Evolutionary conservation across 1,139 yeast genomes (phyloP).

Genomic region (Diutina pseudorugosa): DNA sequence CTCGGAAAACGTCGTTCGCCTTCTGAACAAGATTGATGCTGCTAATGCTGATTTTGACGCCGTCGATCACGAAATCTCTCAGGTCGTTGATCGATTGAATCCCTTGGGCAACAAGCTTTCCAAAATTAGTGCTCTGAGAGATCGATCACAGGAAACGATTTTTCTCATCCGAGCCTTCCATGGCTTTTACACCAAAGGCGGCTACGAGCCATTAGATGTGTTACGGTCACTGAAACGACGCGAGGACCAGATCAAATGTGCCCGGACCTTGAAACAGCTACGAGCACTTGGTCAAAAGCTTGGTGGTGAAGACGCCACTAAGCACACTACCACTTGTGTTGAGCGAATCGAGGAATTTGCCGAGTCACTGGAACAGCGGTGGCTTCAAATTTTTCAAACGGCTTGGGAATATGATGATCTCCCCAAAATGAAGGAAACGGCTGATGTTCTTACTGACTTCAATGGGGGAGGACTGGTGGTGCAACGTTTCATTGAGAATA

Average conservation of each 20-base stretch:
- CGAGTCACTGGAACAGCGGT: constrained; percentile 59
- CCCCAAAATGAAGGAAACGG: constrained; percentile 65
- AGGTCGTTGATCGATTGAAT: constrained; percentile 50
- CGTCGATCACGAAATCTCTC: constrained; percentile 49
- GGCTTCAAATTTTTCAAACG: constrained; percentile 44
- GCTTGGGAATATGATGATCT: constrained; percentile 49
- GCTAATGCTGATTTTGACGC: constrained; percentile 37
- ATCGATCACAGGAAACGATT: constrained; percentile 61
- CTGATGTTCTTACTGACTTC: constrained; percentile 66
- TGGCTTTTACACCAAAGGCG: constrained; percentile 51
- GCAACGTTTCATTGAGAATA: constrained; percentile 73
- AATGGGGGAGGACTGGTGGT: constrained; percentile 81
- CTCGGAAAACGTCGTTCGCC: constrained; percentile 48
- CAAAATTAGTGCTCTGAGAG: constrained; percentile 64
- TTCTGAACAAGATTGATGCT: constrained; percentile 37
- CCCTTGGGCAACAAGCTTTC: constrained; percentile 69
- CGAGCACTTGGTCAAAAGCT: constrained; percentile 53
- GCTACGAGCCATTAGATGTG: constrained; percentile 49
- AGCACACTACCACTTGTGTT: constrained; percentile 35
- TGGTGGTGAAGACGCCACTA: constrained; percentile 18
- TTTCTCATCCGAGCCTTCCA: constrained; percentile 70
- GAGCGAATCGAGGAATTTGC: constrained; percentile 57
- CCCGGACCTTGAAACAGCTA: constrained; percentile 56
- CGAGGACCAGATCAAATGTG: constrained; percentile 52
- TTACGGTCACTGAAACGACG: constrained; percentile 29